A percentile compares a stretch with the other conserved stretches of the same genome.
These are phyloP conservation scores for Pistacia integerrima DNA, from an alignment of 345 rosid species.

Conservation along the genomic window DNA sequence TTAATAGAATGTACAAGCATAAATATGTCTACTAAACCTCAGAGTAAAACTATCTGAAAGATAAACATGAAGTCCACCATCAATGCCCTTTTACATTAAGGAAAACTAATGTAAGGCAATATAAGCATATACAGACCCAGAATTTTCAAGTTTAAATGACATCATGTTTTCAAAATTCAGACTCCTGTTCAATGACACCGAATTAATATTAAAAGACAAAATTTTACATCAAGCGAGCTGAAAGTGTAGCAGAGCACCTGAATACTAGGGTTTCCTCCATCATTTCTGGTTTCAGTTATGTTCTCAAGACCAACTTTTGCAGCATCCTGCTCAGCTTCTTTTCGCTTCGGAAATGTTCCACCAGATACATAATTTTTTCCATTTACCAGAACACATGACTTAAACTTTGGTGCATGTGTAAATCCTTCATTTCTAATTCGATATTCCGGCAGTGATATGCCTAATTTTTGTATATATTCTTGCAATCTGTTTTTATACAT, in stretches of 20 bases:
- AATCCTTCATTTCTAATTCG: constrained; percentile 28
- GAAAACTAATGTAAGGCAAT: no score
- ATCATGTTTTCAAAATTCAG: no score
- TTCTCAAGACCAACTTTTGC: no score
- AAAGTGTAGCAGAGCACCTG: constrained; percentile 9
- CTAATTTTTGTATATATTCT: constrained; percentile 16
- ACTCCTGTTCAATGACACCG: no score
- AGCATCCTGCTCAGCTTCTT: constrained; percentile 32
- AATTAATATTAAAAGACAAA: no score
- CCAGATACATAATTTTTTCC: constrained; percentile 11
- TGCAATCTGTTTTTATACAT: constrained; percentile 23
- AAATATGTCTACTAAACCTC: no score
- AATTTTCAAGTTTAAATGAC: no score
- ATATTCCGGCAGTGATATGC: constrained; percentile 20
- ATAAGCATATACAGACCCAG: no score
- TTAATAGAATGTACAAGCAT: no score
- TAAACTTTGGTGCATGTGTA: constrained; percentile 32
- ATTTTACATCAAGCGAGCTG: not conserved
- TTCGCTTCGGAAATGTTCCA: constrained; percentile 5
- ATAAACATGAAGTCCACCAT: no score
- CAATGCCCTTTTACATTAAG: no score
- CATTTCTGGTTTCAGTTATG: not conserved
- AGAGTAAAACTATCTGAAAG: no score
- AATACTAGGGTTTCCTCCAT: not conserved
- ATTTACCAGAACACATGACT: constrained; percentile 17